phyloP scores from a whole-genome alignment of 2,329 filamentous ascomycete genomes.

The Botrytis deweyae region DNA sequence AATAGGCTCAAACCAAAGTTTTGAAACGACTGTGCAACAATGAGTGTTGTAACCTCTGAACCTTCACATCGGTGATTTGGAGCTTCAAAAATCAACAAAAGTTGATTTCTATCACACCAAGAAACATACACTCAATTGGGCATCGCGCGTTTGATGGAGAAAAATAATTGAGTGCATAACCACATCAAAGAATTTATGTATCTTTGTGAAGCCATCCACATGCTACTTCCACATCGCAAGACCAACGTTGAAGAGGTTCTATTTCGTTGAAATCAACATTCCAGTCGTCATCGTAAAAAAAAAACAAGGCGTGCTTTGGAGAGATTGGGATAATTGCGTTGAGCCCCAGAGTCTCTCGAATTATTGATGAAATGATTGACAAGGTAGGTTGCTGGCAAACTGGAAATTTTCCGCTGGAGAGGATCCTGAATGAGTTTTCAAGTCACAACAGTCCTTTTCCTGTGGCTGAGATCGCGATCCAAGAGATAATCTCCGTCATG shows the following conservation, averaged over 20 bases:
- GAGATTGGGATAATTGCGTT: neutral
- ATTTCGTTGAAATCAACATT: neutral
- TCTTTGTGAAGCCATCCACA: neutral
- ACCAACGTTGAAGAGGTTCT: neutral
- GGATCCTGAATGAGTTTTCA: neutral
- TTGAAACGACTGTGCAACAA: neutral
- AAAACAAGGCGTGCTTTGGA: too few relatives aligned
- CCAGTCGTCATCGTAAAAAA: neutral
- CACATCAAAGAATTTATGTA: neutral
- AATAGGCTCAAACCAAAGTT: neutral
- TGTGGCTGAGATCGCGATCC: neutral
- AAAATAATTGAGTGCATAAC: neutral
- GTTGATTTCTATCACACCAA: neutral
- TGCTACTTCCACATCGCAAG: neutral
- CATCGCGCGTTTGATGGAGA: neutral
- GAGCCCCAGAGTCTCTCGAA: neutral
- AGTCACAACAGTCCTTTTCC: neutral
- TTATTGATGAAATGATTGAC: neutral
- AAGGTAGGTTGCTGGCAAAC: neutral
- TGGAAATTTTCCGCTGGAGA: neutral
- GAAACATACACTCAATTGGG: neutral
- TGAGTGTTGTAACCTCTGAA: neutral
- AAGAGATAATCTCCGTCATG: neutral
- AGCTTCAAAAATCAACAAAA: neutral
- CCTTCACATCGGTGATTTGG: neutral